These are phyloP conservation scores for Haematococcus sp. DNA, from an alignment of 139 green algal species.

Conservation along the genomic window DNA sequence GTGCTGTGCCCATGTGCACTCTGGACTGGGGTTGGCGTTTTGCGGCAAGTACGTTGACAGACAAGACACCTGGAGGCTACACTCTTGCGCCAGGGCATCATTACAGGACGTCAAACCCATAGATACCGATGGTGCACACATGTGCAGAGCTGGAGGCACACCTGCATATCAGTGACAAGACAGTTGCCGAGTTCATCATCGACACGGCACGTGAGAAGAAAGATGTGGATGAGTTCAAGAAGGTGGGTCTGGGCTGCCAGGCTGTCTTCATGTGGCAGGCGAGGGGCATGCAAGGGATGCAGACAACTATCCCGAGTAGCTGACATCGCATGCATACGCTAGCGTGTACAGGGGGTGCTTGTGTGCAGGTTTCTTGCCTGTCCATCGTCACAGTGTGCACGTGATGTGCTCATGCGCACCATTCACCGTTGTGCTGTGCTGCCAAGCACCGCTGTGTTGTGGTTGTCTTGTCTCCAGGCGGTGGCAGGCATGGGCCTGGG, in stretches of 20 bases:
- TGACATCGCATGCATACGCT: background rate
- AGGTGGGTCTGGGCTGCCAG: constrained; percentile 22
- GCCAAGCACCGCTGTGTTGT: no score
- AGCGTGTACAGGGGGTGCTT: background rate
- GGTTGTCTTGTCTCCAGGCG: constrained; percentile 20
- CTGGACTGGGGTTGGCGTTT: no score
- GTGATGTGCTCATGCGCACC: no score
- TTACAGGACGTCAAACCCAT: no score
- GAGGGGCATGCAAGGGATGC: background rate
- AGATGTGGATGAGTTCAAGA: constrained; percentile 64
- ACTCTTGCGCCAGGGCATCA: no score
- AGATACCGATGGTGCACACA: no score
- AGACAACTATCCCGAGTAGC: background rate
- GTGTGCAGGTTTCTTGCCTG: background rate
- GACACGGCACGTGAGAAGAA: constrained; percentile 65
- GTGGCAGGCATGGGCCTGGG: constrained; percentile 66
- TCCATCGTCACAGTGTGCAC: no score
- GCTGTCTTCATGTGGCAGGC: background rate
- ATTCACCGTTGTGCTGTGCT: no score
- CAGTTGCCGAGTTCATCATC: constrained; percentile 95
- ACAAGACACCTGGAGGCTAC: no score
- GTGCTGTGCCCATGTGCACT: background rate
- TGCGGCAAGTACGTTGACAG: no score
- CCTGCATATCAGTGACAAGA: constrained; percentile 92
- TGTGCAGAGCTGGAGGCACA: constrained; percentile 93